phyloP scores from a whole-genome alignment of 2,329 filamentous ascomycete genomes.

The Diaporthe citriasiana region DNA sequence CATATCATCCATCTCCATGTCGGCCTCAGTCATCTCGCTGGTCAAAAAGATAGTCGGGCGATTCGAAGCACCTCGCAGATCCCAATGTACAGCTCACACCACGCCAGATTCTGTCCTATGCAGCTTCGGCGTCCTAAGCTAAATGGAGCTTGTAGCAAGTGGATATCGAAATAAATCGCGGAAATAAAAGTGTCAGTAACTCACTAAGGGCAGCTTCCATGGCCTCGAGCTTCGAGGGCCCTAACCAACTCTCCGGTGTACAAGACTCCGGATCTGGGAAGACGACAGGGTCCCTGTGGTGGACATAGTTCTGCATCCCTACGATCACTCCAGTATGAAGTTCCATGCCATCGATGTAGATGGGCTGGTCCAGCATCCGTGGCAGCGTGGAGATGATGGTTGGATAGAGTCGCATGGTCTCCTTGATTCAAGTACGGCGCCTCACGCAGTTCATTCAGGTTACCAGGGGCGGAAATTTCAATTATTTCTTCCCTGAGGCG shows the following conservation, averaged over 20 bases:
- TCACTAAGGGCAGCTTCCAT: slow-evolving; percentile 9
- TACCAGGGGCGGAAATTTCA: not conserved
- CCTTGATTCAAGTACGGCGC: slow-evolving; percentile 61
- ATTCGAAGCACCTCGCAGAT: not conserved
- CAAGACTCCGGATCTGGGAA: slow-evolving; percentile 46
- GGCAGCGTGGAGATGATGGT: slow-evolving; percentile 65
- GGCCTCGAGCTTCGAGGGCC: not conserved
- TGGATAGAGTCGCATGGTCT: slow-evolving; percentile 64
- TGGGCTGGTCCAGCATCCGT: slow-evolving; percentile 49
- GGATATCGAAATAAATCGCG: not conserved
- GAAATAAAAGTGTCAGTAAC: not conserved
- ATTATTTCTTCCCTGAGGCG: not conserved
- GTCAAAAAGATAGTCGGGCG: not conserved
- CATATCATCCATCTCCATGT: slow-evolving; percentile 10
- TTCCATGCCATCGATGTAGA: slow-evolving; percentile 45
- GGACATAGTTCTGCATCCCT: slow-evolving; percentile 46
- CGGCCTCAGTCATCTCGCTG: not conserved
- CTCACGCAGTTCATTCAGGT: not conserved
- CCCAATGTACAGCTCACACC: slow-evolving; percentile 10
- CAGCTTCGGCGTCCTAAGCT: slow-evolving; percentile 6
- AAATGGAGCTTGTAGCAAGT: not conserved
- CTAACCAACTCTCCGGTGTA: slow-evolving; percentile 47
- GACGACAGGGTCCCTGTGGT: slow-evolving; percentile 47
- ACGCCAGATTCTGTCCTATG: slow-evolving; percentile 11
- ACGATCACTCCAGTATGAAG: slow-evolving; percentile 47